Conservation (phyloP, 768 basidiomycete genomes). For the Trichaptum fuscoviolaceum region DNA sequence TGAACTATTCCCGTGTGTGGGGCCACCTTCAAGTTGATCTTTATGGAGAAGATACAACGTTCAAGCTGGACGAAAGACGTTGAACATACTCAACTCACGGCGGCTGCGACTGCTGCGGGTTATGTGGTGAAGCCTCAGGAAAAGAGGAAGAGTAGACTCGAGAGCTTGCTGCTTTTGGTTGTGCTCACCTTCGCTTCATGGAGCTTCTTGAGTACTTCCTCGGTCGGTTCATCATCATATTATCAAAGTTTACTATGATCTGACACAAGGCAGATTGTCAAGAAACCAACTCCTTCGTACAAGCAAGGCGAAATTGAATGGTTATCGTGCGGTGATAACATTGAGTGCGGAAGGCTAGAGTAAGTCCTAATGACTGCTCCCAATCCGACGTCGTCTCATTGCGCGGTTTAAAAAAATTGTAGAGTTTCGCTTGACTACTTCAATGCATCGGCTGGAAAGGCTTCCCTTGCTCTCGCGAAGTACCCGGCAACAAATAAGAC, state of each 20-base stretch:
- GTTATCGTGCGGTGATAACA: conserved; percentile 15
- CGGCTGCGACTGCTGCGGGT: neutral
- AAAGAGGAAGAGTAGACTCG: neutral
- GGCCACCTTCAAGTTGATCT: neutral
- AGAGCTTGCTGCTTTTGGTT: neutral
- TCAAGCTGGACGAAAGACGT: neutral
- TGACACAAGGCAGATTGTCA: too few species aligned
- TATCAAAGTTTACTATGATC: too few species aligned
- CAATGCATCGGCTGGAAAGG: conserved; percentile 21
- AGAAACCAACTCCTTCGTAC: neutral
- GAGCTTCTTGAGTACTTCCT: neutral
- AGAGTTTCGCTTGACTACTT: conserved; percentile 30
- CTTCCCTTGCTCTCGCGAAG: conserved; percentile 25
- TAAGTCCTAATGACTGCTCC: conserved; percentile 6
- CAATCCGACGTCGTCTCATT: neutral
- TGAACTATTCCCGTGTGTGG: too few species aligned
- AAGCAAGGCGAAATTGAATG: conserved; percentile 12
- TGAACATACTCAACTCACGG: neutral
- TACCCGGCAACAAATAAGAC: conserved; percentile 22
- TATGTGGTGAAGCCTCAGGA: neutral
- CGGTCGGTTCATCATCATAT: neutral
- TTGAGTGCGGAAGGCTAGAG: conserved; percentile 17
- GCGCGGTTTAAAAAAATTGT: neutral
- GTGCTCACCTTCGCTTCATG: neutral
- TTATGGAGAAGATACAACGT: neutral